Percentiles rank a stretch among this genome's conserved stretches.
Conservation (phyloP, 78 protist genomes). For the Dictyostelium firmibasis region DNA sequence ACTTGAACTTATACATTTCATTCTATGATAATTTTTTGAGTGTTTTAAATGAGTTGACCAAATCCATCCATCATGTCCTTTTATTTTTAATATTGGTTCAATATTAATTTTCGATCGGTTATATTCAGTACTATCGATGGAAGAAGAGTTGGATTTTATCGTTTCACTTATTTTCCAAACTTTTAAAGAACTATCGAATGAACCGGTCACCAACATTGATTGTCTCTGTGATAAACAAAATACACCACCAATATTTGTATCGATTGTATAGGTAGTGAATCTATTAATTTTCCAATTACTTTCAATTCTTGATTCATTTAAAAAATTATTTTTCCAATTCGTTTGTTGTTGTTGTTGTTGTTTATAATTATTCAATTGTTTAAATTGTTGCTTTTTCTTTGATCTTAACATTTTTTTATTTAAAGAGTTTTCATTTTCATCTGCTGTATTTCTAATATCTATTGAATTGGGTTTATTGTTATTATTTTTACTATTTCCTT, state of each 20-base stretch:
- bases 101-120: not conserved
- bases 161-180: conserved; percentile 8
- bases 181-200: not conserved
- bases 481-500: not conserved
- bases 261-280: not conserved
- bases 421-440: not conserved
- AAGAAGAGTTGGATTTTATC: not conserved
- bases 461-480: not conserved
- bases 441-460: not conserved
- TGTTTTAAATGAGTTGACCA: conserved; percentile 15
- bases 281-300: conserved; percentile 30
- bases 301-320: not conserved
- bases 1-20: conserved; percentile 10
- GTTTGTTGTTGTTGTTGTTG: not conserved
- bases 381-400: not conserved
- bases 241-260: conserved; percentile 30
- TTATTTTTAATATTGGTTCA: not conserved
- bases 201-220: conserved; percentile 14
- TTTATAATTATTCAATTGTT: not conserved
- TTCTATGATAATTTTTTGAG: not conserved
- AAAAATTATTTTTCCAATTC: conserved; percentile 14
- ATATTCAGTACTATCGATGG: not conserved
- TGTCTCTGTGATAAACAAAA: conserved; percentile 18
- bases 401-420: not conserved
- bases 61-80: conserved; percentile 38